Evolutionary conservation across 148 eudicot species (phyloP).

Genomic region (Amaranthus hypochondriacus): DNA sequence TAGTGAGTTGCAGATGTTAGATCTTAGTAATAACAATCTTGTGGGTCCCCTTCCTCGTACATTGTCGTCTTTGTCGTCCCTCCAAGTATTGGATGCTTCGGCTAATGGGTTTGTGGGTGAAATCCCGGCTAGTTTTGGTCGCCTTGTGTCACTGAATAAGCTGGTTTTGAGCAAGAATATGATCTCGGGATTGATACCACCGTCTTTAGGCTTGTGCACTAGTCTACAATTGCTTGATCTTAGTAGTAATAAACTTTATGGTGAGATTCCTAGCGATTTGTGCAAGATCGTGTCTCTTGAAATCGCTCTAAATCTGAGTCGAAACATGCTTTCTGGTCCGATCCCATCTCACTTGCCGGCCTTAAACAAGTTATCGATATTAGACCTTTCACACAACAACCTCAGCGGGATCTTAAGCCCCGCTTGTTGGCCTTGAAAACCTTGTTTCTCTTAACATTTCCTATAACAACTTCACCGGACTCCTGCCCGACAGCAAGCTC

Average conservation of each 20-base stretch:
- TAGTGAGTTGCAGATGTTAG: constrained; percentile 59
- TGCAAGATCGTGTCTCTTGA: constrained; percentile 59
- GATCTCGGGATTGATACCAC: constrained; percentile 60
- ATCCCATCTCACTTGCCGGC: constrained; percentile 59
- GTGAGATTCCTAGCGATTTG: constrained; percentile 49
- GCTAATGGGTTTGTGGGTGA: constrained; percentile 47
- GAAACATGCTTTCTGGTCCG: constrained; percentile 49
- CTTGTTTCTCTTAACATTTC: constrained; percentile 77
- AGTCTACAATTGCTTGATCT: constrained; percentile 80
- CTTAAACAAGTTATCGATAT: constrained; percentile 53
- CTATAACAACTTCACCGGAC: constrained; percentile 64
- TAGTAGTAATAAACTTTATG: constrained; percentile 54
- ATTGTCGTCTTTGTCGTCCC: constrained; percentile 49
- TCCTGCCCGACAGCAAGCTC: constrained; percentile 68
- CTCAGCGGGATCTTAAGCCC: constrained; percentile 52
- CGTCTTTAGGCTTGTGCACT: constrained; percentile 52
- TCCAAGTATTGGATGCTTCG: constrained; percentile 68
- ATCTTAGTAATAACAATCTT: constrained; percentile 46
- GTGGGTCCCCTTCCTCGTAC: constrained; percentile 46
- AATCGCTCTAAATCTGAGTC: constrained; percentile 67
- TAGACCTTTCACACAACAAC: constrained; percentile 69
- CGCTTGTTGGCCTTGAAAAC: constrained; percentile 46
- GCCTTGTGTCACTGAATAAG: constrained; percentile 49
- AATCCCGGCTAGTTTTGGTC: constrained; percentile 62
- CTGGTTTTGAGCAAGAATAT: constrained; percentile 49